Evolutionary conservation across 148 eudicot species (phyloP).

Genomic region (Diospyros kaki): DNA sequence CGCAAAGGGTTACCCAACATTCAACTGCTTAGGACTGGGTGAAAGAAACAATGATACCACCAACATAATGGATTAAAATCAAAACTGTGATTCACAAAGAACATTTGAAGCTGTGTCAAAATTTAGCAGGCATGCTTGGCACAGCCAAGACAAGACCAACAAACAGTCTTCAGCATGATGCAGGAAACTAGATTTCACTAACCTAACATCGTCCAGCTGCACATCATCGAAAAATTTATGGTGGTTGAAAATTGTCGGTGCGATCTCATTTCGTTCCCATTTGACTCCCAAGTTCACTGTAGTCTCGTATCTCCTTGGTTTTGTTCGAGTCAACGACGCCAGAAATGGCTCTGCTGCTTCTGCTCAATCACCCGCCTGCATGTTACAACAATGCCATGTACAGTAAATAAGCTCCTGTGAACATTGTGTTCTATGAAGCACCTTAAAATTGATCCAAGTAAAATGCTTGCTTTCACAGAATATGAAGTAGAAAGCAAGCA

Average conservation of each 20-base stretch:
- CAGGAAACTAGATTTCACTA: neutral
- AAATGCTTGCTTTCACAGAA: neutral
- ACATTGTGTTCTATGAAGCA: neutral
- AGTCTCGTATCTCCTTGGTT: neutral
- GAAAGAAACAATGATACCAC: too few relatives aligned
- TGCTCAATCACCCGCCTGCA: slow-evolving; percentile 57
- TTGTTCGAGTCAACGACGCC: slow-evolving; percentile 33
- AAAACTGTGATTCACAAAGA: slow-evolving; percentile 1
- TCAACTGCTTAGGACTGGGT: too few relatives aligned
- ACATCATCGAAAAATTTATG: neutral
- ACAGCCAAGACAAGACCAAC: neutral
- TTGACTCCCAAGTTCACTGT: neutral
- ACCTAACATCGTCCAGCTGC: neutral
- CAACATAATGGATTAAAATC: neutral
- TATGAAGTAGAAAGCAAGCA: too few relatives aligned
- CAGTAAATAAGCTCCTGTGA: neutral
- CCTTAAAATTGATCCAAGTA: neutral
- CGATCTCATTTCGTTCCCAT: neutral
- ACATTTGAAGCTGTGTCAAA: neutral
- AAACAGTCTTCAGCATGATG: neutral
- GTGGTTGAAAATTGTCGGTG: neutral
- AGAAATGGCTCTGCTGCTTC: slow-evolving; percentile 39
- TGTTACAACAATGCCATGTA: neutral
- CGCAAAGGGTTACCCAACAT: too few relatives aligned
- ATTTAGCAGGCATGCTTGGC: neutral